Conservation (phyloP, 164 flowering plant genomes). For the Vitis labrusca region DNA sequence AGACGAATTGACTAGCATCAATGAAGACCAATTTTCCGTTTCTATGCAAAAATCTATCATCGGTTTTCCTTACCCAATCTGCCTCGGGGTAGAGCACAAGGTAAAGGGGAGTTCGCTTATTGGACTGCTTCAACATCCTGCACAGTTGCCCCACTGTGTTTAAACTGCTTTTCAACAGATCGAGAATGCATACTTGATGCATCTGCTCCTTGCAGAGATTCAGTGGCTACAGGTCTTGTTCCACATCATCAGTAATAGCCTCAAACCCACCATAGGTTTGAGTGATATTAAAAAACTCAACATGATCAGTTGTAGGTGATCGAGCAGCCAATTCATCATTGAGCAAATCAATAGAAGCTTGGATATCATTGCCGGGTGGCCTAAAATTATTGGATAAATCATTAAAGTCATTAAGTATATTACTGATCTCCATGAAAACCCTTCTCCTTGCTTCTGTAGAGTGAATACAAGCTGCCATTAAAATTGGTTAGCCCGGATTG, state of each 20-base stretch:
- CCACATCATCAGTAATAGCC: conserved; percentile 89
- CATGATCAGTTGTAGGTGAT: conserved; percentile 52
- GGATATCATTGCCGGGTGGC: conserved; percentile 59
- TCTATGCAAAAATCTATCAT: no score
- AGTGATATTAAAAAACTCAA: conserved; percentile 40
- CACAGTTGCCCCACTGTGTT: conserved; percentile 63
- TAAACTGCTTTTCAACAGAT: conserved; percentile 84
- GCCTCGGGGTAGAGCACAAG: no score
- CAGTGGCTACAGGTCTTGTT: conserved; percentile 51
- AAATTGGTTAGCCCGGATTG: no score
- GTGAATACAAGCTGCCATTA: no score
- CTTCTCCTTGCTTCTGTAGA: no score
- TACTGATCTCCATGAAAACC: no score
- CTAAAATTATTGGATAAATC: conserved; percentile 32
- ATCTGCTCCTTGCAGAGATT: conserved; percentile 44
- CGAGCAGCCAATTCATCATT: conserved; percentile 84
- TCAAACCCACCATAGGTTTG: conserved; percentile 79
- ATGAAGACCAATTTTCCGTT: no score
- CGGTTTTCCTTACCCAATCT: no score
- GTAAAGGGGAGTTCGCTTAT: no score
- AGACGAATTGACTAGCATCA: no score
- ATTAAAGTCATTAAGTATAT: no score
- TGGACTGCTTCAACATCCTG: conserved; percentile 96
- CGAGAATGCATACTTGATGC: conserved; percentile 41
- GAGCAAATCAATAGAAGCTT: conserved; percentile 71